phyloP scores from a whole-genome alignment of 2,329 filamentous ascomycete species.

The Scleromitrula shiraiana region DNA sequence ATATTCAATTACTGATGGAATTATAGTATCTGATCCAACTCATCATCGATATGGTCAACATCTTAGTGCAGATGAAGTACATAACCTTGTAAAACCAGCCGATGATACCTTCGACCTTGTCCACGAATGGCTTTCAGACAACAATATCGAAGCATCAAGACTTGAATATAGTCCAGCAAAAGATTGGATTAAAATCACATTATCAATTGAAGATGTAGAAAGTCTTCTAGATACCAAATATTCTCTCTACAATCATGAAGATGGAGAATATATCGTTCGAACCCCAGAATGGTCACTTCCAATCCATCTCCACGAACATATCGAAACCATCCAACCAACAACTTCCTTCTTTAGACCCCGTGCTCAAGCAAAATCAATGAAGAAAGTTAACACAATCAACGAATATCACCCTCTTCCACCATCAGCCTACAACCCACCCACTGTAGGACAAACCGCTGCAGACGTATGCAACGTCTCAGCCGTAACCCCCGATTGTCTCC shows the following conservation, averaged over 20 bases:
- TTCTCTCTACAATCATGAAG: constrained; percentile 30
- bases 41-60: constrained; percentile 49
- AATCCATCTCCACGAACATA: constrained; percentile 33
- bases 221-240: constrained; percentile 31
- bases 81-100: constrained; percentile 43
- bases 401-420: neutral
- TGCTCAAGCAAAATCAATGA: constrained; percentile 30
- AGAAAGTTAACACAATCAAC: constrained; percentile 1
- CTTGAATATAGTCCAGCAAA: constrained; percentile 41
- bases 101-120: constrained; percentile 44
- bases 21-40: constrained; percentile 41
- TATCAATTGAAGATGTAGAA: constrained; percentile 41
- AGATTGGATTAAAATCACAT: constrained; percentile 43
- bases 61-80: constrained; percentile 42
- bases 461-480: constrained; percentile 56
- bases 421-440: constrained; percentile 6
- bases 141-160: constrained; percentile 36
- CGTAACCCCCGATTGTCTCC: constrained; percentile 22
- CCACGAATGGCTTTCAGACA: constrained; percentile 47
- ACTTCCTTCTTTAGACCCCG: constrained; percentile 45
- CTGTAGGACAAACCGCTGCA: neutral
- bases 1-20: neutral
- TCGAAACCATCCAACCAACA: constrained; percentile 47
- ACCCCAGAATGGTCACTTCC: constrained; percentile 33
- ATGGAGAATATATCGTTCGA: constrained; percentile 18